Evolutionary conservation across 176 grass and related monocot genomes (phyloP), one percentile per base, ranked within the genome.

Genomic region (Carex myosuroides): DNA sequence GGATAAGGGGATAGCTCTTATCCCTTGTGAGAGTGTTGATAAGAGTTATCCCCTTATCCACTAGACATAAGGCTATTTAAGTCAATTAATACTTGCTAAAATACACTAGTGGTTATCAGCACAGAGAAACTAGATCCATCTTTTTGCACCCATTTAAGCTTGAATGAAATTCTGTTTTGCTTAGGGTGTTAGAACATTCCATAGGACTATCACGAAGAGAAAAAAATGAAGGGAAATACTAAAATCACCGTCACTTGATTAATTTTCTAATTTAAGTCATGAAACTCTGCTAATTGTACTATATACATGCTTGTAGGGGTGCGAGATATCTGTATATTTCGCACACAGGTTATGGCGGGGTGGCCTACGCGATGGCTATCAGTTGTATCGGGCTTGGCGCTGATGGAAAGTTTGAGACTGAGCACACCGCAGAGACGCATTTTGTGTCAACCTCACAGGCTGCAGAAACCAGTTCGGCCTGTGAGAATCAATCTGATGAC

Each of bases 321-420:
- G 90, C 87, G 80, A 94, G 89, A 84, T 95, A 95, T 87, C 91
- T 98, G 35, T 95, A 90, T 86, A 89, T 98, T 85, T 98, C 96
- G 84, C 93, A 95, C 88, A 95, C 87, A 24, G 96, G 96, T 88
- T 93, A 88, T 89, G 91, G 93, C 13, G 89, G 96, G 44, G 93
- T 98, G 90, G 91, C 96, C 79, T 98, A 98, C 89, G 91, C 96
- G 41, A 98, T 93, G 96, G 89, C 91, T 60, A 95, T 98, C 73
- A 98, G 88, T 79, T 98, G 96, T 88, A 81, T 95, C 33, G 57
- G 89, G 70, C 83, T 98, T 18, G 59, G 86, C 71, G 96, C 96
- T 86, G 93, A 98, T 90, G 53, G 81, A 59, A 93, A 89, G 64
- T 98, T 98, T 81, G 81, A 89, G 20, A 88, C 92, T 61, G 96